Conservation (phyloP, 1,284 basidiomycete genomes). For the Rhizopogon hawkerae region DNA sequence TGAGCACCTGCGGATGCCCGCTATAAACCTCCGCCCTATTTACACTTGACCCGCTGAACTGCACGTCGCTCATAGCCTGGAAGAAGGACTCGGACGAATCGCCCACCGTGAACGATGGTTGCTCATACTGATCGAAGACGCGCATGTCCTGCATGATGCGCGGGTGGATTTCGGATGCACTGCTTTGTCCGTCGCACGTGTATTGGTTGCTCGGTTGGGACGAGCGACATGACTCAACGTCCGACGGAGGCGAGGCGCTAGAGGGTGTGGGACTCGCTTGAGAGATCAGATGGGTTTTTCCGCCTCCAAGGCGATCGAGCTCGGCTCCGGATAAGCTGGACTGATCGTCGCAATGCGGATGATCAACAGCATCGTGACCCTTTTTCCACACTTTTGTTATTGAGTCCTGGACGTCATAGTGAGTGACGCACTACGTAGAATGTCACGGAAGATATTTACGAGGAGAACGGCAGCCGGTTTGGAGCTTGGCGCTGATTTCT, state of each 20-base stretch:
- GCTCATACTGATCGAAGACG: constrained; percentile 32
- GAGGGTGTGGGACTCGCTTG: constrained; percentile 2
- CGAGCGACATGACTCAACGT: background rate
- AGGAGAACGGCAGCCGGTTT: constrained; percentile 42
- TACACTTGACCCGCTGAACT: constrained; percentile 14
- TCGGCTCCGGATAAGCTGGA: constrained; percentile 33
- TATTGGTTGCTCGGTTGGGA: background rate
- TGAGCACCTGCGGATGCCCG: constrained; percentile 10
- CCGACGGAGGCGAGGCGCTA: background rate
- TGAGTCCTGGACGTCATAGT: constrained; percentile 31
- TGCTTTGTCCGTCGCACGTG: background rate
- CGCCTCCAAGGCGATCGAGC: constrained; percentile 51
- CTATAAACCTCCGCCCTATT: constrained; percentile 15
- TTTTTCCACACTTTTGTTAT: constrained; percentile 43
- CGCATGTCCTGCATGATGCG: constrained; percentile 38
- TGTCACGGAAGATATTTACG: constrained; percentile 29
- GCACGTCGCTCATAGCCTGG: constrained; percentile 23
- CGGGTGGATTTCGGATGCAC: constrained; percentile 27
- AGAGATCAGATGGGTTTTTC: constrained; percentile 46
- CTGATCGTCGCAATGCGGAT: constrained; percentile 23
- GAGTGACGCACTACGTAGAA: background rate
- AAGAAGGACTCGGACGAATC: constrained; percentile 18
- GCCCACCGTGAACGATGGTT: constrained; percentile 6
- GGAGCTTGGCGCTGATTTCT: constrained; percentile 39
- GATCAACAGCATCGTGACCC: constrained; percentile 42